Evolutionary conservation across 2,329 filamentous ascomycete species (phyloP), one percentile per base, ranked within the genome.

Genomic region (Mycogone perniciosa): DNA sequence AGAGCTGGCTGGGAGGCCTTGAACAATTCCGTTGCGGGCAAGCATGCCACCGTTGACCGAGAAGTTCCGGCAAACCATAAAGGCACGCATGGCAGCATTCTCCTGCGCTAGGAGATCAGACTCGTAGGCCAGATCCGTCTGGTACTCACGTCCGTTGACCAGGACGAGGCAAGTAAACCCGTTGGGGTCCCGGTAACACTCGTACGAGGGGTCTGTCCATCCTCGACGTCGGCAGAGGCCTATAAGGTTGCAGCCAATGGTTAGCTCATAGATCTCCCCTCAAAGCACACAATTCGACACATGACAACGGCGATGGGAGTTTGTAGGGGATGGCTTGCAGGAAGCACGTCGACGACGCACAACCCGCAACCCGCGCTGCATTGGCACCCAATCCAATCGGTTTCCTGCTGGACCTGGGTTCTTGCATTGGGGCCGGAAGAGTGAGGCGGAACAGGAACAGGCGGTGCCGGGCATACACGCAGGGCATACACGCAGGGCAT

Each of bases 51-150:
- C 90, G 67, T 96, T 96, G 69, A 95, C 88, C 50, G 89, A 95
- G 73, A 96, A 96, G 77, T 96, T 96, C 57, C 90, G 86, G 76
- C 92, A 96, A 59, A 96, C 93, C 82, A 96, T 92, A 71, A 96
- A 97, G 52, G 92, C 92, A 56, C 90, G 87, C 81, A 95, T 95
- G 54, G 92, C 92, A 29, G 92, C 92, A 62, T 92, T 93, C 69
- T 97, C 91, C 65, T 90, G 88, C 43, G 92, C 92, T 58, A 95
- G 77, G 44, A 81, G 76, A 66, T 92, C 88, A 56, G 86, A 88
- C 66, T 88, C 84, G 72, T 93, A 95, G 57, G 85, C 81, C 35
- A 87, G 80, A 68, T 96, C 90, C 40, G 91, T 96, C 68, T 91
- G 89, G 74, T 96, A 97, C 75, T 96, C 89, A 65, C 92, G 87